Base-by-base conservation (phyloP, 1,284 basidiomycete species). In the Athelia sp. region DNA sequence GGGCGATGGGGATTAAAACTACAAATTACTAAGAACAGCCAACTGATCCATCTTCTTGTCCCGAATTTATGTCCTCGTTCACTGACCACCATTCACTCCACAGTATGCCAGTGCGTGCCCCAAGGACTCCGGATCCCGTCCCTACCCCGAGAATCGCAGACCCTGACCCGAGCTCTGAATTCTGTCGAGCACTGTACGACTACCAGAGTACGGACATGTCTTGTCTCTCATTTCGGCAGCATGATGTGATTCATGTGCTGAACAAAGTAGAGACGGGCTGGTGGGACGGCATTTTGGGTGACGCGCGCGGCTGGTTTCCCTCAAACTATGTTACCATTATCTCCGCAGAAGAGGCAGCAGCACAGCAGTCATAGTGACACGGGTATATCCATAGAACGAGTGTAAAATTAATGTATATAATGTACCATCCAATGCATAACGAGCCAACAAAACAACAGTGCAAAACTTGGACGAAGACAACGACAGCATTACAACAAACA, bases 251-350 rank as follows among this genome's bases (percentile, higher is more conserved):
- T 58, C 85, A 91, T 63, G 87, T 93, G 47, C 72, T 90, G 26
- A 84, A 82, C 4, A 79, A 80, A 61, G 74, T 91, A 18, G 84
- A 87, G 47, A 83, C 79, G 14, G 90, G 90, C 21, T 93, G 90
- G 90, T 93, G 90, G 90, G 90, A 93, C 63, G 90, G 90, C 3
- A 71, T 92, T 50, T 68, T 90, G 26, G 78, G 79, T 45, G 76
- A 78, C 35, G 75, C 79, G 54, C 74, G 90, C 24, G 90, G 89
- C n/a, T 92, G 89, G 89, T 90, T 92, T 62, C 89, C 89, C 4
- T 84, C 81, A 54, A 92, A 91, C 68, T 90, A 88, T 62, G 86
- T 90, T 29, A 67, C 73, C 40, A 62, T 73, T 50, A 74, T 89
- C 47, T 65, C 78, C 24, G 79, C 83, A 50, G 73, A 78, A 34